Evolutionary conservation across 345 rosid species (phyloP).

Genomic region (Ceriops decandra): DNA sequence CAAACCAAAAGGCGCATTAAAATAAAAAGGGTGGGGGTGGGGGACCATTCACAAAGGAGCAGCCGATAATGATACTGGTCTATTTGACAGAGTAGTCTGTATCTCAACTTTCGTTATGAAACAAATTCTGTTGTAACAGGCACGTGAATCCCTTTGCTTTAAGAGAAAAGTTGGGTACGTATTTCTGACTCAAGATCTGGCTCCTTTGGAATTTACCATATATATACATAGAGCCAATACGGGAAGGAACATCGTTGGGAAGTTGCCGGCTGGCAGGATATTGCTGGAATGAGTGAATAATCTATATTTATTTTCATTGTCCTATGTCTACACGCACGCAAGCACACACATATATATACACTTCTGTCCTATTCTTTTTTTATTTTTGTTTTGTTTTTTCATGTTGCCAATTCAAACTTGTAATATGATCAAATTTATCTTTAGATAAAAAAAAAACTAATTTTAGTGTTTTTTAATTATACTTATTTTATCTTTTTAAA

Average conservation of each 20-base stretch:
- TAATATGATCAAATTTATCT: too few relatives aligned
- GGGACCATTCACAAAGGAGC: background rate
- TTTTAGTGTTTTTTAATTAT: too few relatives aligned
- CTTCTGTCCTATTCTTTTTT: too few relatives aligned
- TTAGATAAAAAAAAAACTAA: too few relatives aligned
- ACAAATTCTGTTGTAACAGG: constrained; percentile 31
- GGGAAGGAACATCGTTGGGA: background rate
- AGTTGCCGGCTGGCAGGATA: background rate
- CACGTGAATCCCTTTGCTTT: constrained; percentile 46
- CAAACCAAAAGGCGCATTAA: background rate
- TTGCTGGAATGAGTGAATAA: background rate
- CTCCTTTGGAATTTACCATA: background rate
- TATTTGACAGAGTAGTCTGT: background rate
- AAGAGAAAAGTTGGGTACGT: constrained; percentile 12
- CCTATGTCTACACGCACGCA: too few relatives aligned
- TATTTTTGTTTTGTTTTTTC: too few relatives aligned
- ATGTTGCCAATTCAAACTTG: too few relatives aligned
- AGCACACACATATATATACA: too few relatives aligned
- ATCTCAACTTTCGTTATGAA: constrained; percentile 3
- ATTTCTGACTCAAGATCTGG: constrained; percentile 9
- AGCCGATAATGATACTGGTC: constrained; percentile 18
- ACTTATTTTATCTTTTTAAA: too few relatives aligned
- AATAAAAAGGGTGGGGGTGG: background rate
- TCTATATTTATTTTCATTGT: background rate
- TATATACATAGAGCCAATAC: background rate